These are phyloP conservation scores for Kwoniella botswanensis DNA, from an alignment of 768 basidiomycete species.

Conservation along the genomic window DNA sequence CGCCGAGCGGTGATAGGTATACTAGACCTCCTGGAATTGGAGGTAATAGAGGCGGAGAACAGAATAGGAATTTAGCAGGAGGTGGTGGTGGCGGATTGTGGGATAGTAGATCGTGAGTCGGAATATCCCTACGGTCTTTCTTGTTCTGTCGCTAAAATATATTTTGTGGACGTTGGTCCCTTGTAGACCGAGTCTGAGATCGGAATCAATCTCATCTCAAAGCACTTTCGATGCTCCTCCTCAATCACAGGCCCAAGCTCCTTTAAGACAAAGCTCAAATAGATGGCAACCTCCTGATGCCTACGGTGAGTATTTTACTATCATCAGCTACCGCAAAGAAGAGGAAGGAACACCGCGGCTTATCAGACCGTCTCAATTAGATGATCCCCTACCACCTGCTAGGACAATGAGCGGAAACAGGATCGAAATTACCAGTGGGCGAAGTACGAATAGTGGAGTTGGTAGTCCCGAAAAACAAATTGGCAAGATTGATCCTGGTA, in stretches of 20 bases:
- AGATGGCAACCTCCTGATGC: constrained; percentile 55
- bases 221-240: constrained; percentile 31
- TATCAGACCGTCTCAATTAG: constrained; percentile 2
- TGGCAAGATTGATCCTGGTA: constrained; percentile 53
- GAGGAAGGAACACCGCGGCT: background rate
- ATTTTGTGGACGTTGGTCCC: constrained; percentile 23
- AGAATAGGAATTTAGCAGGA: constrained; percentile 29
- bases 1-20: constrained; percentile 16
- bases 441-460: constrained; percentile 28
- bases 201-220: constrained; percentile 43
- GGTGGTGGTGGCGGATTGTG: constrained; percentile 11
- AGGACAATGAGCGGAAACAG: constrained; percentile 17
- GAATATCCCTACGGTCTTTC: constrained; percentile 5
- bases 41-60: constrained; percentile 44
- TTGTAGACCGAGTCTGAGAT: constrained; percentile 18
- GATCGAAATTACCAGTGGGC: constrained; percentile 24
- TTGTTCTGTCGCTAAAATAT: constrained; percentile 30
- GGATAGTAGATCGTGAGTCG: constrained; percentile 14
- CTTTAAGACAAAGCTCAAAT: constrained; percentile 30
- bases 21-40: constrained; percentile 31
- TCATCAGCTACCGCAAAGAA: background rate
- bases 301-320: constrained; percentile 42
- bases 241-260: constrained; percentile 27
- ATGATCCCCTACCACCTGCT: constrained; percentile 40
- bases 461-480: constrained; percentile 40